These are phyloP conservation scores for Fraxinus angustifolia DNA, from an alignment of 305 asterid genomes.

Conservation along the genomic window DNA sequence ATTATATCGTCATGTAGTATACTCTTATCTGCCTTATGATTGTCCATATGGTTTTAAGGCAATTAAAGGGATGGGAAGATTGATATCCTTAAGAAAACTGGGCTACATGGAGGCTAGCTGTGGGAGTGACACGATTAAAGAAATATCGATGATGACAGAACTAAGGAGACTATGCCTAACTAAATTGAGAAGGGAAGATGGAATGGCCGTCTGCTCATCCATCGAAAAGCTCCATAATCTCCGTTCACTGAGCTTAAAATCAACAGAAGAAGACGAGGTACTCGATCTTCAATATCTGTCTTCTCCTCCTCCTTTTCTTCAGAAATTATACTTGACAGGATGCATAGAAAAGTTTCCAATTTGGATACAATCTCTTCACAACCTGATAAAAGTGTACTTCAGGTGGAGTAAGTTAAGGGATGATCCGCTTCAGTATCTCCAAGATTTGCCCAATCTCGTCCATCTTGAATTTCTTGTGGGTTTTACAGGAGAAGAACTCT, in stretches of 20 bases:
- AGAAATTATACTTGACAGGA: constrained; percentile 26
- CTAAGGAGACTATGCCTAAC: not conserved
- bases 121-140: constrained; percentile 14
- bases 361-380: constrained; percentile 30
- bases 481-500: constrained; percentile 24
- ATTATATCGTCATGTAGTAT: constrained; percentile 15
- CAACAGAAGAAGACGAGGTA: constrained; percentile 22
- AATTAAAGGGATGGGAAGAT: constrained; percentile 21
- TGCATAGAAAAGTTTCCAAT: constrained; percentile 20
- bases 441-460: constrained; percentile 36
- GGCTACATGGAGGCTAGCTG: constrained; percentile 19
- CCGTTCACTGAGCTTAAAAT: constrained; percentile 19
- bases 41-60: constrained; percentile 26
- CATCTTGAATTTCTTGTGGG: constrained; percentile 29
- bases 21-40: constrained; percentile 24
- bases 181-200: constrained; percentile 9
- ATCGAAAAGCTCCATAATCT: constrained; percentile 25
- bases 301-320: constrained; percentile 35
- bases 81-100: constrained; percentile 24
- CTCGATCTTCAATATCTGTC: constrained; percentile 27
- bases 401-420: constrained; percentile 29
- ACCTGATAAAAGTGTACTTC: constrained; percentile 28
- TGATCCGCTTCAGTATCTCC: constrained; percentile 27
- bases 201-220: constrained; percentile 26
- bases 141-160: constrained; percentile 8